Conservation (phyloP, 371 early-diverging fungal species). For the Syncephalastrum sp. region DNA sequence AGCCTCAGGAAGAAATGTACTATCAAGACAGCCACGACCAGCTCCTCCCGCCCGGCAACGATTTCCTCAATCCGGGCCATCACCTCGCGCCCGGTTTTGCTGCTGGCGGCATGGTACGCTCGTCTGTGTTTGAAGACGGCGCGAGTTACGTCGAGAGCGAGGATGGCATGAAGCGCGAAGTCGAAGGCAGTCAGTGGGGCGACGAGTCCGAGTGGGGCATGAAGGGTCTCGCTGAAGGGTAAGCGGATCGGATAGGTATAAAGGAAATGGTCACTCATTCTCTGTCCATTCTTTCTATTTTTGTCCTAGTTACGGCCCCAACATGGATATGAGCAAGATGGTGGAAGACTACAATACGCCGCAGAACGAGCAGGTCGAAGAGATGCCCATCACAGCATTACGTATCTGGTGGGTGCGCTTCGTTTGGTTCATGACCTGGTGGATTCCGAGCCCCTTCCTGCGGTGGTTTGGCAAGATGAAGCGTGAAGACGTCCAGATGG, state of each 20-base stretch:
- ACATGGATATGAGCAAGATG: conserved; percentile 47
- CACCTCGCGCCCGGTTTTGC: conserved; percentile 16
- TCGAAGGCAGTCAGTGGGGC: conserved; percentile 54
- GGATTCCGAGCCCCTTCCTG: conserved; percentile 77
- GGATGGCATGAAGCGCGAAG: conserved; percentile 45
- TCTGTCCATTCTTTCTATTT: not conserved
- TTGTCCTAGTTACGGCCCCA: conserved; percentile 29
- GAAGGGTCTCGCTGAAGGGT: conserved; percentile 51
- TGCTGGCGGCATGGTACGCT: conserved; percentile 18
- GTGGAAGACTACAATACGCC: conserved; percentile 47
- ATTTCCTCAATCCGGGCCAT: conserved; percentile 18
- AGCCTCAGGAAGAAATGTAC: conserved; percentile 15
- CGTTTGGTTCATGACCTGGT: conserved; percentile 89
- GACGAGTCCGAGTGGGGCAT: conserved; percentile 57
- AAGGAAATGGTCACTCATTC: not conserved
- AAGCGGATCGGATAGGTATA: conserved; percentile 13
- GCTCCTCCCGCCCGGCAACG: conserved; percentile 26
- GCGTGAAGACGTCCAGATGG: conserved; percentile 84
- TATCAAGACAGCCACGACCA: conserved; percentile 36
- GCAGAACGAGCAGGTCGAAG: conserved; percentile 57
- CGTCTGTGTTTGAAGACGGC: conserved; percentile 41
- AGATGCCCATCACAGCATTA: conserved; percentile 53
- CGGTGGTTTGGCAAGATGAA: conserved; percentile 72
- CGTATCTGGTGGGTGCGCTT: conserved; percentile 84
- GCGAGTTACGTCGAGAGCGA: conserved; percentile 50